Percentiles rank a stretch among this genome's conserved stretches.
These are phyloP conservation scores for Conidiobolus incongruus DNA, from an alignment of 371 early-diverging fungal species.

Conservation along the genomic window DNA sequence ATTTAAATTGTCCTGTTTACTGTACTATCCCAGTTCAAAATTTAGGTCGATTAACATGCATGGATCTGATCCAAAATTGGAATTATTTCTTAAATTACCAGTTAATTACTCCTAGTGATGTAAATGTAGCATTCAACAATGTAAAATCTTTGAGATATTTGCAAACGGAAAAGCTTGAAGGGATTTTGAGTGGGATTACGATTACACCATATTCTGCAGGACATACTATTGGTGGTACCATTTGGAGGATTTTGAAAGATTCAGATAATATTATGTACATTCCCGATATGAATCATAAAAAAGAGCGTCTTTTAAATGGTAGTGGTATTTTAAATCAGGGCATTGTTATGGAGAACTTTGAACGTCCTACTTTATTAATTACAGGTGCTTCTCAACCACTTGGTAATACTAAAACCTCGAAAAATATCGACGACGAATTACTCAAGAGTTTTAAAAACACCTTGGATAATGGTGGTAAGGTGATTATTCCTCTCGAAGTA, in stretches of 20 bases:
- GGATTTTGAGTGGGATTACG: constrained; percentile 38
- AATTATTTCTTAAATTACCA: background rate
- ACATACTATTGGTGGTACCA: constrained; percentile 89
- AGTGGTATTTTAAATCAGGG: constrained; percentile 49
- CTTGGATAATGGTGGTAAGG: constrained; percentile 32
- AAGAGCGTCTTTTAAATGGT: constrained; percentile 79
- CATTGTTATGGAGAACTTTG: constrained; percentile 42
- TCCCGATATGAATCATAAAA: constrained; percentile 88
- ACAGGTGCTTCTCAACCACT: constrained; percentile 69
- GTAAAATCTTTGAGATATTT: constrained; percentile 75
- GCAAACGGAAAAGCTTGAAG: constrained; percentile 57
- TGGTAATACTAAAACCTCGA: constrained; percentile 39
- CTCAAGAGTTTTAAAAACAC: constrained; percentile 19
- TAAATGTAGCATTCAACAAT: constrained; percentile 49
- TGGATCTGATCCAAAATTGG: constrained; percentile 44
- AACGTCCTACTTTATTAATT: constrained; percentile 68
- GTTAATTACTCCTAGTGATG: background rate
- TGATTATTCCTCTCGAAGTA: constrained; percentile 76
- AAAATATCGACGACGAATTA: constrained; percentile 45
- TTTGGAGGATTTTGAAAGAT: constrained; percentile 92
- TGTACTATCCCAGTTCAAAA: constrained; percentile 85
- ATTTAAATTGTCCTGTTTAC: constrained; percentile 73
- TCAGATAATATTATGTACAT: constrained; percentile 88
- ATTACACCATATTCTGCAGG: constrained; percentile 90
- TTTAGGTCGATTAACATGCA: constrained; percentile 75